Evolutionary conservation across 805 yeast species (phyloP).

Genomic region (Yarrowia osloensis): DNA sequence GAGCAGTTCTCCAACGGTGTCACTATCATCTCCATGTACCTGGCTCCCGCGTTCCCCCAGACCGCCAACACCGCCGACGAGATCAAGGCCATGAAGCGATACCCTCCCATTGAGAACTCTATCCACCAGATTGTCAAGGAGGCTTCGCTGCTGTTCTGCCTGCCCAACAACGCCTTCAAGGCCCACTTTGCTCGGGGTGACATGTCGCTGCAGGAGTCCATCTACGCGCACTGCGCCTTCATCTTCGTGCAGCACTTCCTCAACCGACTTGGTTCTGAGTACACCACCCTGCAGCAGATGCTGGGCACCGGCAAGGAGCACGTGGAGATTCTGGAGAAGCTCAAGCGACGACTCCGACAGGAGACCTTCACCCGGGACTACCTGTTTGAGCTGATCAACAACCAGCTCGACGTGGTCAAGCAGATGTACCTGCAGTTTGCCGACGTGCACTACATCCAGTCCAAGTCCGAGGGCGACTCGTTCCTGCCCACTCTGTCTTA

Average conservation of each 20-base stretch:
- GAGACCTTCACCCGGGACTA: conserved; percentile 89
- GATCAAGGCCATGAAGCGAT: conserved; percentile 38
- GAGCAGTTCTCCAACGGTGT: conserved; percentile 91
- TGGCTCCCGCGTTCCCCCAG: conserved; percentile 59
- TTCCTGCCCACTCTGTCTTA: conserved; percentile 68
- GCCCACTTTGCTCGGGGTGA: conserved; percentile 69
- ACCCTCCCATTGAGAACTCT: conserved; percentile 65
- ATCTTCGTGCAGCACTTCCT: conserved; percentile 92
- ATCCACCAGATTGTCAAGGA: conserved; percentile 90
- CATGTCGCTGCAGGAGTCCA: conserved; percentile 89
- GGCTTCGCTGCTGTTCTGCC: conserved; percentile 86
- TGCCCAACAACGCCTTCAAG: conserved; percentile 84
- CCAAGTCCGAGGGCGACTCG: conserved; percentile 43
- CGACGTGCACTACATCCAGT: conserved; percentile 78
- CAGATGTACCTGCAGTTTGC: conserved; percentile 90
- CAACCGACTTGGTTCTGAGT: conserved; percentile 91
- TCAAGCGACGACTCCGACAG: conserved; percentile 86
- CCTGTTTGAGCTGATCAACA: conserved; percentile 72
- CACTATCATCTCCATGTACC: conserved; percentile 82
- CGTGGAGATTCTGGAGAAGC: conserved; percentile 71
- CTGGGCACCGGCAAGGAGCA: conserved; percentile 65
- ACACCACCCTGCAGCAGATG: conserved; percentile 63
- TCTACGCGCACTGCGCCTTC: conserved; percentile 91
- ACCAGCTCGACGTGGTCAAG: conserved; percentile 70
- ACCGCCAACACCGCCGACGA: conserved; percentile 42